Base-by-base conservation (phyloP, 2,329 filamentous ascomycete species). In the Curvularia hawaiiensis region DNA sequence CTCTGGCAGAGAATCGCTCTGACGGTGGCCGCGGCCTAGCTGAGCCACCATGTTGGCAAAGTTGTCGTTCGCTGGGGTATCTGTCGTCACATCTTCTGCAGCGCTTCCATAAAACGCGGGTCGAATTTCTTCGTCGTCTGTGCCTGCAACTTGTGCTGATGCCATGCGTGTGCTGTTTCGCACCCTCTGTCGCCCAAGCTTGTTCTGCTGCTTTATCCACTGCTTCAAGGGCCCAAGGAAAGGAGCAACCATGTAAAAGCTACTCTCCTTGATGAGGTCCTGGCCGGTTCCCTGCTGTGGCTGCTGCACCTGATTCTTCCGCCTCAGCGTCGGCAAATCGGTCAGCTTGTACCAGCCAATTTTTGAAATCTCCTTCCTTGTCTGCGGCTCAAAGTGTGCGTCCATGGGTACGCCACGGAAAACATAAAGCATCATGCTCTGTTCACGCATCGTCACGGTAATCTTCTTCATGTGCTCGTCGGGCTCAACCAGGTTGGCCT, bases 241-340 rank as follows among this genome's bases (percentile, higher is more conserved):
- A 0, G 94, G 93, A 0, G 92, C 92, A 18, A 99, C 95, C 91
- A 98, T 97, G 78, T 97, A 99, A 75, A 97, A 98, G 71, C 94
- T 97, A 75, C 91, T 92, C 40, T 88, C 87, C 66, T 89, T 91
- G 12, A 85, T 77, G 30, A 79, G 77, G 12, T 84, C 82, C 35
- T 84, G 82, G 14, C 80, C 80, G 33, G 75, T 75, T 14, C 76
- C 79, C 50, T 88, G 54, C 12, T 49, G 83, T 45, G 86, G 83
- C 45, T 86, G 83, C 44, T 86, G 83, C n/a, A 87, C 83, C 53
- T 85, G 82, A 12, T 80, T 80, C 65, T 83, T 87, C 74, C 90
- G 90, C 54, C 88, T 87, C 68, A 91, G 88, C 0, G 90, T 91
- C 0, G 95, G 94, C 26, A 99, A 83, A 59, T 97, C 92, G 0